Base-by-base conservation (phyloP, 1,284 basidiomycete species). In the Malassezia dermatis region DNA sequence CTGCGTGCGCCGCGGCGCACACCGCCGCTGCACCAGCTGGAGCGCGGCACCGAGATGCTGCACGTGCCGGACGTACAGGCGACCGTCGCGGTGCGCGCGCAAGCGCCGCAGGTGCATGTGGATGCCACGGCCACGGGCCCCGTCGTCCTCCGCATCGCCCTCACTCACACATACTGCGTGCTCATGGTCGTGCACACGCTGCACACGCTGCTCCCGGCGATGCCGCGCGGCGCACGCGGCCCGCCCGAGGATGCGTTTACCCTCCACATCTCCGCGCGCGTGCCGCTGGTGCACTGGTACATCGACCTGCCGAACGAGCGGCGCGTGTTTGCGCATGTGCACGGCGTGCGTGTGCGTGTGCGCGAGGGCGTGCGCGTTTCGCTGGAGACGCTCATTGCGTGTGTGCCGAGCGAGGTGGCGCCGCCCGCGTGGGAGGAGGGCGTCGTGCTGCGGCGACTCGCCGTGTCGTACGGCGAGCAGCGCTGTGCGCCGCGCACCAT, bases 361-460 rank as follows among this genome's bases (percentile, higher is more conserved):
- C 13, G 48, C 51, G 19, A 55, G 57, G 58, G 61, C 8, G 62
- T 76, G 2, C 57, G 61, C 3, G 51, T 77, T 12, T 60, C 60
- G 1, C 64, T 75, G 24, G 77, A 77, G 17, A 75, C 72, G 28
- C 61, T 76, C 3, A 65, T 79, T 45, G 75, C 11, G 79, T 78
- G 42, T 23, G 79, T 80, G 5, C 77, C 78, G 8, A 78, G 62
- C 32, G 62, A 66, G 0, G 21, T 28, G 8, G 59, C 57, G 6
- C 58, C 55, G 26, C 56, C 55, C n/a, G 76, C 78, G 56, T 95
- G 89, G 89, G 88, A 89, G 60, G 88, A 93, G 69, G 77, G 91
- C 1, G 75, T 81, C 8, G 80, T 81, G 13, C 69, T 93, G 26
- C 81, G 83, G 49, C 77, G 79, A 42, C 64, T 85, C n/a, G 73